Conservation (phyloP, 768 basidiomycete genomes). For the Chiua virens region DNA sequence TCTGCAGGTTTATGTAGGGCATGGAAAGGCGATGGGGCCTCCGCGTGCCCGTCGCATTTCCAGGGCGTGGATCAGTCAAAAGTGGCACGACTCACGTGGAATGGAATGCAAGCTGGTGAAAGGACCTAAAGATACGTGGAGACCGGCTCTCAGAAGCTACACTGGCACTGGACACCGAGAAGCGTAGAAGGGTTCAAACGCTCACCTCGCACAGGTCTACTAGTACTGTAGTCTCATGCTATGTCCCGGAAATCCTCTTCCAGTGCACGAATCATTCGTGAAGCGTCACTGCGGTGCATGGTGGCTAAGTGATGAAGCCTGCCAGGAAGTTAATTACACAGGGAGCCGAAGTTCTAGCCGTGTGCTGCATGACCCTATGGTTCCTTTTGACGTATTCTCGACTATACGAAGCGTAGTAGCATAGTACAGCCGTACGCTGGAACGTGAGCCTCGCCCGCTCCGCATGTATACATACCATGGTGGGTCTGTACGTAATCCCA, state of each 20-base stretch:
- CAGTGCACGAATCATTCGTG: no score
- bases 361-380: background rate
- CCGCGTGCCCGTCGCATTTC: constrained; percentile 30
- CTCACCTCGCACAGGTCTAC: no score
- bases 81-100: constrained; percentile 19
- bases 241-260: background rate
- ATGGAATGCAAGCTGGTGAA: constrained; percentile 9
- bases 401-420: background rate
- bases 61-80: constrained; percentile 16
- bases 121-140: no score
- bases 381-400: constrained; percentile 18
- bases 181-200: no score
- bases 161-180: no score
- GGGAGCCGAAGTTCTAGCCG: constrained; percentile 5
- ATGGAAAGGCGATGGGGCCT: constrained; percentile 7
- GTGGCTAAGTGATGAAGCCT: no score
- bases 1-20: constrained; percentile 27
- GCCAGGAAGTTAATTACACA: background rate
- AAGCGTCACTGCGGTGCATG: no score
- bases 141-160: no score
- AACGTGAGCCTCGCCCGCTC: constrained; percentile 10
- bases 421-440: constrained; percentile 4
- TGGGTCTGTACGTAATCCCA: background rate
- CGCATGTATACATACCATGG: constrained; percentile 15
- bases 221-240: no score